Conservation (phyloP, 176 grass and related monocot genomes). For the Bromus sterilis region DNA sequence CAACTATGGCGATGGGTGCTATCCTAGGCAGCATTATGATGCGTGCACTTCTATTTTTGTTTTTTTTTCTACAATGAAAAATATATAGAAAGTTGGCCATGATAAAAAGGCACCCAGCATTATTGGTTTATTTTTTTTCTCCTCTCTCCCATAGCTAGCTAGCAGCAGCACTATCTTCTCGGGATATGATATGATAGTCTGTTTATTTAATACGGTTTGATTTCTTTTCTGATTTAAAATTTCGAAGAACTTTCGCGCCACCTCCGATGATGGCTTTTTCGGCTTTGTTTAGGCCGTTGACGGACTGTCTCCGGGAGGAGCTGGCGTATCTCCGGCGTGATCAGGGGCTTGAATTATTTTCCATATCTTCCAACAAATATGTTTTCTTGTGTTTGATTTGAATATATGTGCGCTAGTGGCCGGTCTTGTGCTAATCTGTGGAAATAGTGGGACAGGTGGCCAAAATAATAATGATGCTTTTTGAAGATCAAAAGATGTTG, state of each 20-base stretch:
- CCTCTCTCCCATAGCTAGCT: not conserved
- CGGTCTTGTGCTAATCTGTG: not conserved
- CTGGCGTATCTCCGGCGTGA: conserved; percentile 33
- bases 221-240: not conserved
- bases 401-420: not conserved
- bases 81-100: not conserved
- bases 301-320: not conserved
- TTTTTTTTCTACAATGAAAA: not conserved
- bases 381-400: not conserved
- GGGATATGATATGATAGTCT: conserved; percentile 17
- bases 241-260: not conserved
- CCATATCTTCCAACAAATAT: not conserved
- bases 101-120: conserved; percentile 24
- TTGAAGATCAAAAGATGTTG: not conserved
- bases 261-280: not conserved
- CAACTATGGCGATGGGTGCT: conserved; percentile 24
- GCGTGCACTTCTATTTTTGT: not conserved
- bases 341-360: conserved; percentile 16
- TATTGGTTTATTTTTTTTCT: too few relatives aligned
- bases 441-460: not conserved
- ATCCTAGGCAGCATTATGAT: not conserved
- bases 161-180: not conserved
- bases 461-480: not conserved
- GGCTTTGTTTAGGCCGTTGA: conserved; percentile 37
- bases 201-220: not conserved